Base-by-base conservation (phyloP, 139 green algal species). In the Tetradesmus lagerheimii region DNA sequence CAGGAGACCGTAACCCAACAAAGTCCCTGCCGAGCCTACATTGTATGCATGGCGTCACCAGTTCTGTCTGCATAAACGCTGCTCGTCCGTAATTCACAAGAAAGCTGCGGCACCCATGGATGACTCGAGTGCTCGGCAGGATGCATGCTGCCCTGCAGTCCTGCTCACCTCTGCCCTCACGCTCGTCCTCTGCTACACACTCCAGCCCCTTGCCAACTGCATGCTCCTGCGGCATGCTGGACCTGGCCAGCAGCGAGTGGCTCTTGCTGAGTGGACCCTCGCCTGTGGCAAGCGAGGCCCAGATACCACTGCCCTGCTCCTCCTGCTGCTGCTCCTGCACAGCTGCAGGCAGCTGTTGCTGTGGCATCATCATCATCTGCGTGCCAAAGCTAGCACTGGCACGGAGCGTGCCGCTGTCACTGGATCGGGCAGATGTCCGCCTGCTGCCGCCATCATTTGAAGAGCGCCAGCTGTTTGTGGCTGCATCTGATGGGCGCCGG, bases 221-320 rank as follows among this genome's bases (percentile, higher is more conserved):
- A 29, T 85, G 43, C 67, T 80, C 75, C 53, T 62, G 41, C 34
- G 41, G 71, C 18, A 39, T 11, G 34, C 71, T 43, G 15, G 71
- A 47, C 47, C 82, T 83, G 31, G 71, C 71, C 34, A 85, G 45
- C 74, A 84, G 27, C 27, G 31, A 57, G 43, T 84, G 86, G 34
- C 71, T 84, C 74, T 75, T 83, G 43, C 71, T 84, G 39, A 90
- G 86, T 27, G 86, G 86, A 5, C 86, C 86, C 18, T 90, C 86
- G 8, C 50, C 47, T 27, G 86, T 45, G 50, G 71, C 78, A 20
- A 84, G 27, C 1, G 86, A 77, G 1, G 86, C 67, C 67, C 67
- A 71, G 9, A 74, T 5, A 25, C 38, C 37, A 50, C 76, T 18
- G 76, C 27, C 38, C 76, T 53, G 76, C 76, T 47, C 18, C 74